A percentile compares a stretch with the other conserved stretches of the same genome.
phyloP scores from a whole-genome alignment of 2,329 filamentous ascomycete species.

The Orbilia brochopaga region DNA sequence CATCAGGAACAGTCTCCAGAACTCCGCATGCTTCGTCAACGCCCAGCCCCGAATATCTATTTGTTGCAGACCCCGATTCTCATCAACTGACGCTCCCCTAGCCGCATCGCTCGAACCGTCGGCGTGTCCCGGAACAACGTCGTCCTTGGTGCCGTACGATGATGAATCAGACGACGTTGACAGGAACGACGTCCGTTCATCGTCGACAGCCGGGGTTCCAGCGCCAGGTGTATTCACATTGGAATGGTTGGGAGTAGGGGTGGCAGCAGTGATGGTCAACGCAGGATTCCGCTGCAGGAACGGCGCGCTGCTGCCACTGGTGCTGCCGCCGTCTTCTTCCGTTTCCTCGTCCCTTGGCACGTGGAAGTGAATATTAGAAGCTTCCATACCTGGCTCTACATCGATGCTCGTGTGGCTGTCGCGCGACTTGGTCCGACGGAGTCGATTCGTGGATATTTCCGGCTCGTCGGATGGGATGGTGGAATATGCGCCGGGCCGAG shows the following conservation, averaged over 20 bases:
- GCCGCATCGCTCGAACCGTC: conserved; percentile 58
- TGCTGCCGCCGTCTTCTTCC: conserved; percentile 35
- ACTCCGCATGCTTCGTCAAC: conserved; percentile 74
- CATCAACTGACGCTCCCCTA: conserved; percentile 48
- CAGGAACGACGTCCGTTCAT: conserved; percentile 83
- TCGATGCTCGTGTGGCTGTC: conserved; percentile 58
- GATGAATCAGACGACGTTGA: conserved; percentile 65
- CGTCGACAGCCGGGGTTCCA: conserved; percentile 55
- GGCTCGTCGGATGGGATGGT: conserved; percentile 63
- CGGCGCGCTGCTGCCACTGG: conserved; percentile 19
- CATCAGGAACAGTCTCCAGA: conserved; percentile 87
- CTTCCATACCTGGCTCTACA: conserved; percentile 70
- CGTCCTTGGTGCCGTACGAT: conserved; percentile 55
- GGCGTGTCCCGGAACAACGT: conserved; percentile 62
- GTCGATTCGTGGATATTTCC: conserved; percentile 58
- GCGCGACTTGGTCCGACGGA: conserved; percentile 62
- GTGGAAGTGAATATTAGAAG: conserved; percentile 36
- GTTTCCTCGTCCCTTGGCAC: conserved; percentile 35
- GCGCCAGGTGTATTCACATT: conserved; percentile 39
- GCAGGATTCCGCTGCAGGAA: conserved; percentile 30
- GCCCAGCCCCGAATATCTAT: conserved; percentile 87
- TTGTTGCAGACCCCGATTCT: conserved; percentile 23
- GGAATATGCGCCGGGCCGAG: conserved; percentile 66
- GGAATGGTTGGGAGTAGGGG: conserved; percentile 45
- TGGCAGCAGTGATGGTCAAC: conserved; percentile 45